phyloP scores from a whole-genome alignment of 164 flowering plant genomes.

The Dillenia turbinata region DNA sequence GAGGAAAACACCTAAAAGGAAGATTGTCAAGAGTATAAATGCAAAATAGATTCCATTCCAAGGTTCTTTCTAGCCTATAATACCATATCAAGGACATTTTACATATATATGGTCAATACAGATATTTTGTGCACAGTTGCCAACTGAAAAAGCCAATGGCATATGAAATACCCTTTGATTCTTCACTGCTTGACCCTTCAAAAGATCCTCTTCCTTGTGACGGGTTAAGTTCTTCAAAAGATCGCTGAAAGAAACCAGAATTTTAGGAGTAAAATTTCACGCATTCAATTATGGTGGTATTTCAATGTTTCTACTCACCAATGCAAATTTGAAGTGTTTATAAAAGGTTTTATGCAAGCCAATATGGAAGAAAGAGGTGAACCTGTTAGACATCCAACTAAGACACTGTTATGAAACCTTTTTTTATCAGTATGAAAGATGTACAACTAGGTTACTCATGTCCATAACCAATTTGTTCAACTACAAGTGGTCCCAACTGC shows the following conservation, averaged over 20 bases:
- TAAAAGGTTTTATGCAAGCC: too few species aligned
- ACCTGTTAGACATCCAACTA: neutral
- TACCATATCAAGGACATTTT: neutral
- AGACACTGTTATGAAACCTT: neutral
- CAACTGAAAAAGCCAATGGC: constrained; percentile 4
- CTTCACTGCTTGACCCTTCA: constrained; percentile 88
- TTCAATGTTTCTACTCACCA: too few species aligned
- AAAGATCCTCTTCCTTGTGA: constrained; percentile 76
- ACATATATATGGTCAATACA: neutral
- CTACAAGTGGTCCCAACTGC: too few species aligned
- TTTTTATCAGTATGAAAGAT: neutral
- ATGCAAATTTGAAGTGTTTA: too few species aligned
- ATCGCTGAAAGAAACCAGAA: constrained; percentile 32
- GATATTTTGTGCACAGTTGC: too few species aligned
- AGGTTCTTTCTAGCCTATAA: neutral
- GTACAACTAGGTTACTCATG: too few species aligned
- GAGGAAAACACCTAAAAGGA: neutral
- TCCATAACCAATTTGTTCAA: too few species aligned
- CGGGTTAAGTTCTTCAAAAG: constrained; percentile 57
- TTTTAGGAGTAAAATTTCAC: too few species aligned
- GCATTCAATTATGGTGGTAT: neutral
- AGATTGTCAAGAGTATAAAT: neutral
- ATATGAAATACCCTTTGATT: constrained; percentile 65
- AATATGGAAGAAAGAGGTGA: neutral
- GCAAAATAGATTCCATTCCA: neutral